Base-by-base conservation (phyloP, 139 green algal genomes). In the Bryopsis sp. region DNA sequence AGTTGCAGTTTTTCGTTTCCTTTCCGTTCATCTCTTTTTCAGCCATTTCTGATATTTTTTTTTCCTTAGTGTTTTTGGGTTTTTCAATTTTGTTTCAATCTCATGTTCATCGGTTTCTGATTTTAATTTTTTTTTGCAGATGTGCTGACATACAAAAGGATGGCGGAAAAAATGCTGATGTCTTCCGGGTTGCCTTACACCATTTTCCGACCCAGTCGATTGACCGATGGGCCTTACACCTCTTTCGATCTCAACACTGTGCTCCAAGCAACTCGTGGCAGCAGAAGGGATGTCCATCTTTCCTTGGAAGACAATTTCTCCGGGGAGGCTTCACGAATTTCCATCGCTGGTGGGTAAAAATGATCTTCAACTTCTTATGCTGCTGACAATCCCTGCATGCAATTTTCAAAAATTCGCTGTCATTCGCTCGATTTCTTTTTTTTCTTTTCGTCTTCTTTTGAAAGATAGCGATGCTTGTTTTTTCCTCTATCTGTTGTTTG, bases 161-260 rank as follows among this genome's bases (percentile, higher is more conserved):
- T 84, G 58, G 74, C 72, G 1, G 94, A 98, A 77, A 3, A 83
- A 71, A 68, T 70, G 39, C 72, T 97, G 32, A 47, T 82, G 70
- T 36, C 34, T 0, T 89, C 72, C 0, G 92, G 90, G 26, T 54
- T 97, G 57, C 81, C 90, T 4, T 99, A 87, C 76, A 96, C 92
- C 3, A 90, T 99, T 39, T 38, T 99, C 39, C 79, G 93, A 4
- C 92, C 94, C 19, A 76, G 77, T 28, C 84, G 93, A 48, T 84
- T 98, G 7, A 97, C 91, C 19, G 94, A 99, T 76, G 92, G 92
- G 0, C 94, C 94, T 26, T 99, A 98, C 86, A 99, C 94, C 33
- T 93, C 82, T 2, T 97, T 88, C 74, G 94, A 99, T 79, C 74
- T 99, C 32, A 99, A 98, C 81, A 98, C 94, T 0, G 78, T 98